A percentile compares a stretch with the other conserved stretches of the same genome.
Evolutionary conservation across 2,329 filamentous ascomycete genomes (phyloP).

Genomic region (Metarhizium anisopliae): DNA sequence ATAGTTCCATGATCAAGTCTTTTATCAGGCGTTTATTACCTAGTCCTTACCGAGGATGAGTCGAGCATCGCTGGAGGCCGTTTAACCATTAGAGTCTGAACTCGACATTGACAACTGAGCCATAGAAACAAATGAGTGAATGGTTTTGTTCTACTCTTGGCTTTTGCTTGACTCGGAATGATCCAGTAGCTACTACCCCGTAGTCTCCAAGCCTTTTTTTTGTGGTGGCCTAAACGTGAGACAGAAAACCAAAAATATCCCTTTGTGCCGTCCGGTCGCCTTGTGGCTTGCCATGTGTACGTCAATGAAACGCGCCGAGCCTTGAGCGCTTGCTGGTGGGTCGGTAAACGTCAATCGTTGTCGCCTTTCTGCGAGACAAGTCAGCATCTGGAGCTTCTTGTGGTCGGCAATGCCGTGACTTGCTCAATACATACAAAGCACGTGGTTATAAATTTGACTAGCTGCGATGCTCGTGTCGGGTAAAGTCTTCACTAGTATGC

Average conservation of each 20-base stretch:
- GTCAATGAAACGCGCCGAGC: conserved; percentile 25
- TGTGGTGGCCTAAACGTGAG: conserved; percentile 6
- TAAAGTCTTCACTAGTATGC: too few relatives aligned
- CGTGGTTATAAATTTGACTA: too few relatives aligned
- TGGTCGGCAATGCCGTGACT: background rate
- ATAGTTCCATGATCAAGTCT: background rate
- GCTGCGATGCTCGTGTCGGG: too few relatives aligned
- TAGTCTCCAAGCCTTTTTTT: background rate
- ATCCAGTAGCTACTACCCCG: background rate
- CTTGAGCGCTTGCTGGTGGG: conserved; percentile 20
- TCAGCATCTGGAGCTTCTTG: background rate
- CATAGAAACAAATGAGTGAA: background rate
- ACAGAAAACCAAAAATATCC: conserved; percentile 12
- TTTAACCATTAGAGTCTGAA: background rate
- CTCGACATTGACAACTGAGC: background rate
- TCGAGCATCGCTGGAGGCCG: background rate
- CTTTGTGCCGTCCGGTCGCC: conserved; percentile 1
- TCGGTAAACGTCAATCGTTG: background rate
- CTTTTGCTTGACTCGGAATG: background rate
- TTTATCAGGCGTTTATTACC: background rate
- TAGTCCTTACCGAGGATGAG: background rate
- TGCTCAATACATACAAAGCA: background rate
- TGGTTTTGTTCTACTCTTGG: background rate
- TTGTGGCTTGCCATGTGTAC: conserved; percentile 28
- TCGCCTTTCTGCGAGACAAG: background rate